Evolutionary conservation across 2,329 filamentous ascomycete species (phyloP), one percentile per base, ranked within the genome.

Genomic region (Elsinoe ampelina): DNA sequence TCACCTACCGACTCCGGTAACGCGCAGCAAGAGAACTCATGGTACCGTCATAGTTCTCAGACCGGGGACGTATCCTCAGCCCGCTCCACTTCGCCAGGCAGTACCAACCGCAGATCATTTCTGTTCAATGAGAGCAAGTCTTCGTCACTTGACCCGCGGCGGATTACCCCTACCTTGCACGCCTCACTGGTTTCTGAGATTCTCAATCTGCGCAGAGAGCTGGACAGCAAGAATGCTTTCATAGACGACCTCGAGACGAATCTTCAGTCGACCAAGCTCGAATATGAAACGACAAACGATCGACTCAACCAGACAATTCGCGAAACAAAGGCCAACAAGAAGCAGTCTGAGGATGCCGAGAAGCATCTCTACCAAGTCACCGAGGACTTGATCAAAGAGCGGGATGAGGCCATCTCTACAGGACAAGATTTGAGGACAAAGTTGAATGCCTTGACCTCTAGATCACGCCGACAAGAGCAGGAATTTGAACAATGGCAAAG

Each of bases 161-260:
- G 93, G 36, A 96, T 98, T 67, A 98, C 93, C 0, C 93, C 93
- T 1, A 97, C 91, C 0, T 75, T 98, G 10, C 93, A 97, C 70
- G 93, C 93, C 7, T 96, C 89, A 51, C 76, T 98, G 5, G 92
- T 98, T 0, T 92, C 92, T 0, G 93, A 98, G 70, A 98, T 98
- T 61, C 76, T 98, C 38, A 83, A 84, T 1, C 74, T 98, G 51
- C 83, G 91, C 19, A 80, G 93, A 58, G 93, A 98, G 62, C 82
- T 97, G 60, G 93, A 98, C 67, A 89, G 87, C 41, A 96, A 95
- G 72, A 81, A 85, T 43, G 88, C 83, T 64, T 80, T 89, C 55
- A 95, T 98, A 56, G 91, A 96, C 67, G 83, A 81, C 55, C 77
- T 98, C 13, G 93, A 98, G 71, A 75, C 79, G 1, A 83, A 79